A percentile compares a stretch with the other conserved stretches of the same genome.
phyloP scores from a whole-genome alignment of 192 early-diverging fungal species.

The Entrophospora sp. region DNA sequence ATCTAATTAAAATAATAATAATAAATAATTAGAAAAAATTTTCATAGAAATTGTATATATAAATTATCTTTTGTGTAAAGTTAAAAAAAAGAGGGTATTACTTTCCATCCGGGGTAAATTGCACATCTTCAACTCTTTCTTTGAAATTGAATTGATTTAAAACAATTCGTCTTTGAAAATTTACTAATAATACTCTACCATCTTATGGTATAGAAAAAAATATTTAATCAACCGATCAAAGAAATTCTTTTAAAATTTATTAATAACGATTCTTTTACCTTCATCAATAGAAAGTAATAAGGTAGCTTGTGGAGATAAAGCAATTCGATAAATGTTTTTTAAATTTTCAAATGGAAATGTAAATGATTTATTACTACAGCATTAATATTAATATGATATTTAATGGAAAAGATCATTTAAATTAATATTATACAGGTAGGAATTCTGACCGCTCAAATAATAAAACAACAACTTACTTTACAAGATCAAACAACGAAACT shows the following conservation, averaged over 20 bases:
- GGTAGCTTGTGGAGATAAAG: slow-evolving; percentile 79
- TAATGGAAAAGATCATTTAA: not conserved
- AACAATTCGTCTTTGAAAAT: slow-evolving; percentile 76
- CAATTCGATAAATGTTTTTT: slow-evolving; percentile 82
- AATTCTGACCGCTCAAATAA: no score
- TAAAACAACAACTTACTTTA: slow-evolving; percentile 56
- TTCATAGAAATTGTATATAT: no score
- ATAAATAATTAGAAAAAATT: no score
- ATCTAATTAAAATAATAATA: slow-evolving; percentile 28
- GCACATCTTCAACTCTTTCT: slow-evolving; percentile 63
- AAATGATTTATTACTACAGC: slow-evolving; percentile 74
- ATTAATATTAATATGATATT: not conserved
- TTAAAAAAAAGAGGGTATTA: no score
- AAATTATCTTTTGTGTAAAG: no score
- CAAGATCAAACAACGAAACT: slow-evolving; percentile 91
- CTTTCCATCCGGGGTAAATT: slow-evolving; percentile 89
- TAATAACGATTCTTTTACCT: no score
- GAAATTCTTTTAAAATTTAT: no score
- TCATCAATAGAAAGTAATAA: slow-evolving; percentile 91
- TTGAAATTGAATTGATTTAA: slow-evolving; percentile 89
- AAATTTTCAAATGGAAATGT: slow-evolving; percentile 94
- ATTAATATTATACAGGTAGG: not conserved
- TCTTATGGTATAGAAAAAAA: slow-evolving; percentile 33
- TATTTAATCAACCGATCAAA: no score
- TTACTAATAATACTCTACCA: slow-evolving; percentile 79